phyloP scores from a whole-genome alignment of 2,329 filamentous ascomycete species.

The Hyphodiscus sp. region DNA sequence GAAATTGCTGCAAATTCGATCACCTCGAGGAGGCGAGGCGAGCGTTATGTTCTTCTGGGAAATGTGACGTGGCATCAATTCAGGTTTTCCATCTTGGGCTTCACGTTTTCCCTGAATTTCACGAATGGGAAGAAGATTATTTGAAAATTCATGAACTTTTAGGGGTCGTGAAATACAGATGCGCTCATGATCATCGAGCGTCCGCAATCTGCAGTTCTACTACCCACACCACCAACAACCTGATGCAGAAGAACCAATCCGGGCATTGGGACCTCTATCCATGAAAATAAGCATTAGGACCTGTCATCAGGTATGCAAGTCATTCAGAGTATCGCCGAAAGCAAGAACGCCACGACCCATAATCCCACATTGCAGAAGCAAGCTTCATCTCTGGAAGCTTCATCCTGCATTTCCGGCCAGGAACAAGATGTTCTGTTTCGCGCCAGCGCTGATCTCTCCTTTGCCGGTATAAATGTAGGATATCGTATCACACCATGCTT shows the following conservation, averaged over 20 bases:
- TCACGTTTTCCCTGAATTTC: background rate
- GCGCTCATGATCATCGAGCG: background rate
- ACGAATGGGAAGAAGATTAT: background rate
- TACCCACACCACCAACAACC: background rate
- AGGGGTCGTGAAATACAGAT: background rate
- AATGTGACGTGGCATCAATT: background rate
- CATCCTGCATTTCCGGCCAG: slow-evolving; percentile 39
- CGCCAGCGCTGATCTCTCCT: slow-evolving; percentile 38
- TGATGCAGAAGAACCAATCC: slow-evolving; percentile 6
- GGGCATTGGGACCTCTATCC: slow-evolving; percentile 1
- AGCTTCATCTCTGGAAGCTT: background rate
- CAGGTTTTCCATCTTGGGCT: background rate
- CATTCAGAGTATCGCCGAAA: background rate
- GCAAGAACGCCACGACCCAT: background rate
- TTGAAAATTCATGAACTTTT: background rate
- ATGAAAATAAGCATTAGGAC: slow-evolving; percentile 1
- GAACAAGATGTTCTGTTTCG: slow-evolving; percentile 47
- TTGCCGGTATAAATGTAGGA: slow-evolving; percentile 48
- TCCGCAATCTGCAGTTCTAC: background rate
- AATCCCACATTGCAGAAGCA: background rate
- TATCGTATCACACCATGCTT: slow-evolving; percentile 50
- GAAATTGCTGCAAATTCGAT: background rate
- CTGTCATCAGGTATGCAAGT: background rate
- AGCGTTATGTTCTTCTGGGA: background rate
- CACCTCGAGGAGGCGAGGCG: background rate